Evolutionary conservation across 306 rosid genomes (phyloP), one percentile per base, ranked within the genome.

Genomic region (Trichosanthes cucumerina): DNA sequence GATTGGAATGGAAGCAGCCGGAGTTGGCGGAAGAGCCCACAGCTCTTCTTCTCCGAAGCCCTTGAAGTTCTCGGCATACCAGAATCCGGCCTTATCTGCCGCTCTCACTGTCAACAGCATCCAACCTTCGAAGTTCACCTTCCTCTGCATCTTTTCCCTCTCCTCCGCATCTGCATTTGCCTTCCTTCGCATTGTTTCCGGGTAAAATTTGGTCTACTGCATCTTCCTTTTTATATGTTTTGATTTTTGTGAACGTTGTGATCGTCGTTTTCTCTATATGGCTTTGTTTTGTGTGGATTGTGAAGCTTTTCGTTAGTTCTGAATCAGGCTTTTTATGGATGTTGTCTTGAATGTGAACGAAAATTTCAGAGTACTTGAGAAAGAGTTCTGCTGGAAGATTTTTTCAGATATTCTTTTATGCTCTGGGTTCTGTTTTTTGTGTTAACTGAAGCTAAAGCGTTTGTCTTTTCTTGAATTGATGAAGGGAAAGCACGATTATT

Each of bases 81-180:
- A 92, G 83, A 91, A 92, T 82, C 90, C 91, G 77, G 64, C 91
- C 3, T 80, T 92, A 13, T 95, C 97, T 6, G 90, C 96, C 3
- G 93, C 89, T 18, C 93, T 95, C 57, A 95, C 97, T 33, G 85
- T 96, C 81, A 88, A 78, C 72, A 92, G 99, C 71, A 79, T 92
- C 62, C 97, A 82, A 13, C 97, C 97, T 83, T 86, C 97, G 31
- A 88, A 84, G 36, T 83, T 81, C 82, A 80, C 92, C 12, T 75
- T 90, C 83, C 78, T 91, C 46, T 85, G 84, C 77, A 78, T 84
- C 85, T 65, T 88, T 80, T 91, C 84, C 36, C 83, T 92, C 89
- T 88, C 90, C 81, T 84, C 90, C 47, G 89, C 85, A 65, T 86
- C 97, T 33, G 88, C 93, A 59, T 81, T 88, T 77, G 86, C 88